These are phyloP conservation scores for Diaporthe citri DNA, from an alignment of 2,329 filamentous ascomycete genomes.

Conservation along the genomic window DNA sequence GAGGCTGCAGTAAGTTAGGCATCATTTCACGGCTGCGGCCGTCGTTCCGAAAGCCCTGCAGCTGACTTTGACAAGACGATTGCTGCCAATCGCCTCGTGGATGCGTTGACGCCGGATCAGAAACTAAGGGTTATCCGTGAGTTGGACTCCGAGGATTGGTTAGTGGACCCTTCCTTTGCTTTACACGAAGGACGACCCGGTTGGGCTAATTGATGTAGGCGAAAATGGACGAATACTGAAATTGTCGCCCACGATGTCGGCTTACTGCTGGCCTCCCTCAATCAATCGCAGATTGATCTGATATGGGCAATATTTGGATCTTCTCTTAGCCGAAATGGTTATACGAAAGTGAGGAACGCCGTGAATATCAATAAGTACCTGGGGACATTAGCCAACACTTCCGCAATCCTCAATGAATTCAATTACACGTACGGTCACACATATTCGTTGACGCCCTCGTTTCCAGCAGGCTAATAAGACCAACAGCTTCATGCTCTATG, in stretches of 20 bases:
- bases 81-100: neutral
- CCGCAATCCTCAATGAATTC: neutral
- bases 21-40: neutral
- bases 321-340: neutral
- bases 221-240: conserved; percentile 8
- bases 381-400: neutral
- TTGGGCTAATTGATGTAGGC: neutral
- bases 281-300: neutral
- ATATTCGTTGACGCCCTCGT: neutral
- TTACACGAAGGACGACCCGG: neutral
- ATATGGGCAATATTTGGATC: neutral
- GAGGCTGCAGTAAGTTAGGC: neutral
- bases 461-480: neutral
- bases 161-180: neutral
- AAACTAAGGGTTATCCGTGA: neutral
- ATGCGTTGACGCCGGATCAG: neutral
- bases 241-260: neutral
- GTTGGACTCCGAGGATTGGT: neutral
- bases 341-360: neutral
- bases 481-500: neutral
- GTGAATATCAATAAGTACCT: neutral
- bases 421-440: neutral
- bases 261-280: neutral
- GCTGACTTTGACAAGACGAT: neutral
- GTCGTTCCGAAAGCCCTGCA: neutral